A percentile compares a stretch with the other conserved stretches of the same genome.
Conservation (phyloP, 495 filamentous ascomycete species). For the Daldinia loculata region DNA sequence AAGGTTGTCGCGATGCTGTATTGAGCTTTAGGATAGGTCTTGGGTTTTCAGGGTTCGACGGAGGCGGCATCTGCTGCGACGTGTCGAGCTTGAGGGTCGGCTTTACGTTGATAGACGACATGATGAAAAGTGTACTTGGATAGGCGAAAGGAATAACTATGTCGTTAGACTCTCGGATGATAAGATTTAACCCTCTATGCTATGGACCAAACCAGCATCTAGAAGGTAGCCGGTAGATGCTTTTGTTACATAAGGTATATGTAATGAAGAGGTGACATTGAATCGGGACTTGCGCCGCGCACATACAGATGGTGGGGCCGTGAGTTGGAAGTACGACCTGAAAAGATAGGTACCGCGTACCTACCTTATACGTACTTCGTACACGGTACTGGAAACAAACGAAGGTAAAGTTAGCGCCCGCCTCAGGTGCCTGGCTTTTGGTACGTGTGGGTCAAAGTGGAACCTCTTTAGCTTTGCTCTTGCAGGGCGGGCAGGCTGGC, state of each 20-base stretch:
- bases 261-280: not conserved
- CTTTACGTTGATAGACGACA: conserved; percentile 40
- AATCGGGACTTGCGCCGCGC: conserved; percentile 1
- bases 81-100: conserved; percentile 44
- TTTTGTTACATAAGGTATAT: too few species aligned
- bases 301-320: not conserved
- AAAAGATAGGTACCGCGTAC: too few species aligned
- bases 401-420: not conserved
- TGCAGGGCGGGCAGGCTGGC: too few species aligned
- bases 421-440: not conserved
- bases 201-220: not conserved
- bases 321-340: not conserved
- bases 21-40: conserved; percentile 52
- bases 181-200: not conserved
- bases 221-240: not conserved
- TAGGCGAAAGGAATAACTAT: not conserved
- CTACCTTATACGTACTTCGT: too few species aligned
- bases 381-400: not conserved
- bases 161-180: not conserved
- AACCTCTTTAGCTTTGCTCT: not conserved
- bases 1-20: conserved; percentile 35
- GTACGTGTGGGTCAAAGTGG: not conserved
- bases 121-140: not conserved
- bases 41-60: conserved; percentile 34
- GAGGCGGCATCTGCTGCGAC: conserved; percentile 42